Conservation (phyloP, 23 red algal species). For the Gracilaria gracilis region DNA sequence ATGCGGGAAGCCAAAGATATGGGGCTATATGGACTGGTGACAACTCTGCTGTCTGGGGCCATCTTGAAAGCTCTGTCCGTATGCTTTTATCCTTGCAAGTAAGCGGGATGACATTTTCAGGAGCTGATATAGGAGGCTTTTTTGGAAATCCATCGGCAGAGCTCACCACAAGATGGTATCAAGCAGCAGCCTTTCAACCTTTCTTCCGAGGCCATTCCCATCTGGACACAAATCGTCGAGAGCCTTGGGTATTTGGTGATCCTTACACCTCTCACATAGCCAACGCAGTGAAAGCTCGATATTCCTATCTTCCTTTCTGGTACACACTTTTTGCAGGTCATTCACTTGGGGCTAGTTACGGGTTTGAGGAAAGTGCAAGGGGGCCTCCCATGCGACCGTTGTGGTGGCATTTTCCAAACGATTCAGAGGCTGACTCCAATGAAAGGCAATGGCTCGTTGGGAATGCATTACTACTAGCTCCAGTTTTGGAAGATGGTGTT, state of each 20-base stretch:
- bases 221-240: constrained; percentile 90
- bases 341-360: constrained; percentile 28
- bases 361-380: constrained; percentile 48
- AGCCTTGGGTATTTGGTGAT: constrained; percentile 89
- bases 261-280: constrained; percentile 69
- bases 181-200: constrained; percentile 90
- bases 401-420: constrained; percentile 85
- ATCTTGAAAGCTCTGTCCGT: constrained; percentile 82
- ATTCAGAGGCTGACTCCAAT: constrained; percentile 28
- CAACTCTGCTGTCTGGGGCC: constrained; percentile 84
- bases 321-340: constrained; percentile 81
- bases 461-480: constrained; percentile 76
- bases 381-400: constrained; percentile 95
- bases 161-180: constrained; percentile 91
- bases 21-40: constrained; percentile 98
- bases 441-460: constrained; percentile 88
- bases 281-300: constrained; percentile 76
- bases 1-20: constrained; percentile 90
- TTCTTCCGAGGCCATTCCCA: constrained; percentile 96
- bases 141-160: constrained; percentile 90
- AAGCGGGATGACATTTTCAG: constrained; percentile 82
- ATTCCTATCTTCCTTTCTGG: constrained; percentile 92
- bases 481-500: constrained; percentile 74
- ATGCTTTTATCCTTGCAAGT: constrained; percentile 91
- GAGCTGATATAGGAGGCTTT: constrained; percentile 99